Evolutionary conservation across 257 asterid species (phyloP), one percentile per base, ranked within the genome.

Genomic region (Solanum virginianum): DNA sequence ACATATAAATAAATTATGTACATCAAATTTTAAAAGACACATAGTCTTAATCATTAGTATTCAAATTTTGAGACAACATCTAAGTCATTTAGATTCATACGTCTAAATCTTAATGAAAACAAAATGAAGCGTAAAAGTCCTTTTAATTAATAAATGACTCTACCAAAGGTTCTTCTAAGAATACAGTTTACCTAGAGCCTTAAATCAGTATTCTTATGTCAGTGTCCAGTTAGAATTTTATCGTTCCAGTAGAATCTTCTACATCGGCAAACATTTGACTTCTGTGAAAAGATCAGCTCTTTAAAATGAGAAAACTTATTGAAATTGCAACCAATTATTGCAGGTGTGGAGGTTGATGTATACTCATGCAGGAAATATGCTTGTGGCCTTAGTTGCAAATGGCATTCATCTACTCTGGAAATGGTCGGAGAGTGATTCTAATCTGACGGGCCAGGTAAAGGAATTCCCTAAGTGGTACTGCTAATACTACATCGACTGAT

Each of bases 311-410:
- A 41, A 29, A 39, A 36, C 57, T 65, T 79, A 66, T 53, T 81
- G 72, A 68, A 16, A 82, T 82, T 49, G 62, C 83, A 45, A 88
- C 53, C 85, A 80, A 85, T 85, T 86, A 68, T 88, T 92, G 86
- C 94, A 95, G 98, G 90, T 95, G 65, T 91, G 94, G 88, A 90
- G 96, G 91, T 87, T 95, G 91, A 80, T 84, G 11, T 95, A 94
- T 90, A 91, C 95, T 51, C 89, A 89, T 81, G 85, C 98, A 15
- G 97, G 98, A 75, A 90, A 91, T 80, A 92, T 86, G 59, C 86
- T 94, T 66, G 85, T 95, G 86, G 94, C 97, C 36, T 88, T 95
- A 81, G 93, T 92, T 83, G 93, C 88, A 88, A 89, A 91, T 72
- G 98, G 98, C 54, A 84, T 90, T 82, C 97, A 93, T 92, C 88